Base-by-base conservation (phyloP, 345 rosid genomes). In the Balakata baccata region DNA sequence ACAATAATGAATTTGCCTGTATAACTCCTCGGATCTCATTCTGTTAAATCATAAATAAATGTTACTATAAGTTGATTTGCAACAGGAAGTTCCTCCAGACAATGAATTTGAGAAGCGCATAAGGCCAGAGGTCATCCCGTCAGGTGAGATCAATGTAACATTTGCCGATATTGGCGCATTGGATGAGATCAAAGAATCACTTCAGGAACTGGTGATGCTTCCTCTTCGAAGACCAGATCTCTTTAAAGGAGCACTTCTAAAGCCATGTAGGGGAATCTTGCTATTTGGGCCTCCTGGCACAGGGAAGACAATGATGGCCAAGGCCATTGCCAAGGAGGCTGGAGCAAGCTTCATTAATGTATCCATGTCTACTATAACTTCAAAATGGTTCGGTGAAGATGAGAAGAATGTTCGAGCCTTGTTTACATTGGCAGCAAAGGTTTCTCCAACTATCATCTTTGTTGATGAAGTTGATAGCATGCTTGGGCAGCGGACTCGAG, bases 241-340 rank as follows among this genome's bases (percentile, higher is more conserved):
- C 23, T 95, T 92, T 70, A 82, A 72, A 53, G 96, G 98, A 37
- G 98, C 96, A 52, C 91, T 92, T 49, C 77, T 95, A 68, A 95
- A 95, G 79, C 98, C 98, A 3, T 95, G 99, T 81, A 85, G 88
- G 65, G 99, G 99, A 78, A 95, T 95, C 69, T 71, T 95, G 80
- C 92, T 95, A n/a, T 95, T 95, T 20, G 98, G 99, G 9, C 99
- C 99, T 72, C 99, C 98, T 11, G 99, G 99, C 39, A 92, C 99
- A 0, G 98, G 99, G 49, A 95, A 95, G 84, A 95, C 99, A 53
- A 91, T 95, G 99, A 73, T 95, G 73, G 99, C 99, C 52, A 95
- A 92, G 83, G 99, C 99, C 70, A 92, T 92, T 22, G 97, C 99
- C 6, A 87, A 78, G 79, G 98, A 95, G 74, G 97, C 99, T 1